Evolutionary conservation across 169 alveolate species (phyloP).

Genomic region (Cryptosporidium viatorum): DNA sequence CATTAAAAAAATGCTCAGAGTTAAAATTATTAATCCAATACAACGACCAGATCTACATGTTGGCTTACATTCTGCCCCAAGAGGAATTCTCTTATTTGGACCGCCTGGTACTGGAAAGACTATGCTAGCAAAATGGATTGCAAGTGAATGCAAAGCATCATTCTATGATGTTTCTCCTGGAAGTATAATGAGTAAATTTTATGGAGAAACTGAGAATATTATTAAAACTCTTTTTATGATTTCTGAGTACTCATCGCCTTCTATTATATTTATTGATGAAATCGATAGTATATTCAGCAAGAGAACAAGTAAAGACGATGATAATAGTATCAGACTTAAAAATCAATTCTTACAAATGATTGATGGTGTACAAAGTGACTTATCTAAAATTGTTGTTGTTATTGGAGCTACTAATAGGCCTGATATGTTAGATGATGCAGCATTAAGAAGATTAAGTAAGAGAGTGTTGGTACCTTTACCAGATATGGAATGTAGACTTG

Average conservation of each 20-base stretch:
- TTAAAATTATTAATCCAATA: slow-evolving; percentile 86
- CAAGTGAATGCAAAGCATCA: slow-evolving; percentile 91
- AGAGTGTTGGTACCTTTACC: slow-evolving; percentile 93
- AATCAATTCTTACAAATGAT: slow-evolving; percentile 92
- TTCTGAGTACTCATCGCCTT: slow-evolving; percentile 90
- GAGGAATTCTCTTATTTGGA: slow-evolving; percentile 88
- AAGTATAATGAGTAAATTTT: slow-evolving; percentile 91
- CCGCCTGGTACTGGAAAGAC: slow-evolving; percentile 93
- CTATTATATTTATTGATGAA: slow-evolving; percentile 94
- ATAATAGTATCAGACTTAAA: slow-evolving; percentile 90
- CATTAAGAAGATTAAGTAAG: slow-evolving; percentile 91
- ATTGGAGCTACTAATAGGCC: slow-evolving; percentile 96
- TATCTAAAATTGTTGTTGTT: slow-evolving; percentile 86
- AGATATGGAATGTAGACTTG: slow-evolving; percentile 87
- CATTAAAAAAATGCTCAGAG: slow-evolving; percentile 83
- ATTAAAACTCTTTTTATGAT: slow-evolving; percentile 90
- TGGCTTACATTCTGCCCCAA: slow-evolving; percentile 89
- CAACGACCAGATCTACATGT: slow-evolving; percentile 87
- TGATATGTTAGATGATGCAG: slow-evolving; percentile 95
- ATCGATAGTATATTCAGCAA: slow-evolving; percentile 92
- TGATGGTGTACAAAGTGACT: slow-evolving; percentile 92
- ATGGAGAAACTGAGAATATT: slow-evolving; percentile 94
- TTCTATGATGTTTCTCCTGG: slow-evolving; percentile 94
- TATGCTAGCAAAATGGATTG: slow-evolving; percentile 92
- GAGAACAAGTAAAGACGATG: slow-evolving; percentile 91